Evolutionary conservation across 208 protist genomes (phyloP).

Genomic region (Trypanosoma mega): DNA sequence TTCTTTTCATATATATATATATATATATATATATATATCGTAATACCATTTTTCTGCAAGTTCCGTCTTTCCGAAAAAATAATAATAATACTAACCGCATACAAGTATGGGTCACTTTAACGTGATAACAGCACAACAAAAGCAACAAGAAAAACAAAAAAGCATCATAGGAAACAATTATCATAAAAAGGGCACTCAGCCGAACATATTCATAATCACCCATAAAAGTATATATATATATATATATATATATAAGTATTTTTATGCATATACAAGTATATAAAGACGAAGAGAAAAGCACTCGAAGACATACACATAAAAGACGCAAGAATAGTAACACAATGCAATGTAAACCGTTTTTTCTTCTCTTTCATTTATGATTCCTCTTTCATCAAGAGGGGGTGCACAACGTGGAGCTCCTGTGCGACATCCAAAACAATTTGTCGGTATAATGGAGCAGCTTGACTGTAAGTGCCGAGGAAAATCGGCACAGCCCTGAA

Average conservation of each 20-base stretch:
- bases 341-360: neutral
- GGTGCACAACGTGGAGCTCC: constrained; percentile 62
- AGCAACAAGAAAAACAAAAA: constrained; percentile 11
- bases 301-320: neutral
- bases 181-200: neutral
- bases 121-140: no score
- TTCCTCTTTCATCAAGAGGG: constrained; percentile 28
- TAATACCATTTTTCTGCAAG: no score
- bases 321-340: neutral
- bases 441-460: constrained; percentile 42
- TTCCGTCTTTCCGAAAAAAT: no score
- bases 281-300: neutral
- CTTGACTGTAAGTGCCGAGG: constrained; percentile 26
- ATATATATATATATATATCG: no score
- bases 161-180: constrained; percentile 3
- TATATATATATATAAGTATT: constrained; percentile 6
- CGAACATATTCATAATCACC: neutral
- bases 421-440: constrained; percentile 48
- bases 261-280: neutral
- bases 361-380: constrained; percentile 2
- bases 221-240: constrained; percentile 27
- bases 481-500: constrained; percentile 55
- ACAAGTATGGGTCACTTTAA: no score
- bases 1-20: no score
- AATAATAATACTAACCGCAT: no score